A percentile compares a stretch with the other conserved stretches of the same genome.
Conservation (phyloP, 2,329 filamentous ascomycete species). For the Ophiognomonia clavigignenti-juglandacearum region DNA sequence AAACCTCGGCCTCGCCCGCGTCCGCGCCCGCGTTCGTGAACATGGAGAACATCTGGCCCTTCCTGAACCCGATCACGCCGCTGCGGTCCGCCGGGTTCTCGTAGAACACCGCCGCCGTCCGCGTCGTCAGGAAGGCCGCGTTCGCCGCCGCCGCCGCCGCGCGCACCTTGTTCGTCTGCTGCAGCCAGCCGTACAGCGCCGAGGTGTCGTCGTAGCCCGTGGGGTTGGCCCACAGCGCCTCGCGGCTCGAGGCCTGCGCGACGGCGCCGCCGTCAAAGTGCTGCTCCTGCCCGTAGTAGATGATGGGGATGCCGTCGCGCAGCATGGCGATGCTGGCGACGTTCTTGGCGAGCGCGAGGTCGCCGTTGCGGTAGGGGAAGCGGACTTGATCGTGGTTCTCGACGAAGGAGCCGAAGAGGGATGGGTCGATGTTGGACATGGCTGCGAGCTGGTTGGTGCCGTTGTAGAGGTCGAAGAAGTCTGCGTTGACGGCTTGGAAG, state of each 20-base stretch:
- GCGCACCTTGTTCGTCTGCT: slow-evolving; percentile 45
- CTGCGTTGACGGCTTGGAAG: slow-evolving; percentile 21
- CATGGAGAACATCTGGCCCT: slow-evolving; percentile 37
- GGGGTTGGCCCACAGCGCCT: slow-evolving; percentile 40
- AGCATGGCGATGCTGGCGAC: slow-evolving; percentile 49
- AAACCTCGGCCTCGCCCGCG: slow-evolving; percentile 19
- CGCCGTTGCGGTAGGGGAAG: slow-evolving; percentile 38
- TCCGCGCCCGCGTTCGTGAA: slow-evolving; percentile 34
- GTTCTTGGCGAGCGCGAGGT: slow-evolving; percentile 46
- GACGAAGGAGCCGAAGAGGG: slow-evolving; percentile 36
- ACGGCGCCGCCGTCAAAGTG: slow-evolving; percentile 33
- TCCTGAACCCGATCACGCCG: slow-evolving; percentile 38
- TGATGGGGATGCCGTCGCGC: slow-evolving; percentile 50
- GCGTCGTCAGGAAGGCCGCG: slow-evolving; percentile 32
- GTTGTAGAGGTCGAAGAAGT: slow-evolving; percentile 26
- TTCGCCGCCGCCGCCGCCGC: slow-evolving; percentile 34
- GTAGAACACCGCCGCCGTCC: slow-evolving; percentile 32
- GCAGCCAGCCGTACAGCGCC: slow-evolving; percentile 40
- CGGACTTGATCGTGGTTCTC: slow-evolving; percentile 46
- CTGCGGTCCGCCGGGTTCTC: slow-evolving; percentile 19
- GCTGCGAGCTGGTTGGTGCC: slow-evolving; percentile 17
- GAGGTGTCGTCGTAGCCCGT: slow-evolving; percentile 32
- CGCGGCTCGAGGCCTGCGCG: slow-evolving; percentile 42
- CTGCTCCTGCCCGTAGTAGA: slow-evolving; percentile 52
- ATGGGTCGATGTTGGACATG: slow-evolving; percentile 30